Evolutionary conservation across 257 asterid genomes (phyloP).

Genomic region (Solanum etuberosum): DNA sequence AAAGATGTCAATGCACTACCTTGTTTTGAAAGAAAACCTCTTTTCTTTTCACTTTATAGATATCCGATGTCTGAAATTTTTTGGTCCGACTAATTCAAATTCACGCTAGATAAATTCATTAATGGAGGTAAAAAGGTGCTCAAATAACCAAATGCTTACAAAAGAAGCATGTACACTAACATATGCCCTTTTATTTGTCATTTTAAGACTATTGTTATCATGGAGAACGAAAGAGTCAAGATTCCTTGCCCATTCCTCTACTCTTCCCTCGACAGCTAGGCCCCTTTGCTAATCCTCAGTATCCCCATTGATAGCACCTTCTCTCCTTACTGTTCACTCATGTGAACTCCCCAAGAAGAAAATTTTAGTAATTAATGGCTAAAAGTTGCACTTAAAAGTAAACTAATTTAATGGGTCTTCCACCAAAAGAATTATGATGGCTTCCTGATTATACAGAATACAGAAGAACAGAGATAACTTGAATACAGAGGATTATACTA

Average conservation of each 20-base stretch:
- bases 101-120: not conserved
- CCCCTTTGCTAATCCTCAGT: conserved; percentile 18
- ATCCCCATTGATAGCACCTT: conserved; percentile 4
- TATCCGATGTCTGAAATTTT: not conserved
- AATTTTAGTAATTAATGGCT: not conserved
- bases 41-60: not conserved
- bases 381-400: not conserved
- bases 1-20: not conserved
- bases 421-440: not conserved
- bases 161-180: conserved; percentile 12
- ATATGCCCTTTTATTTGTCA: conserved; percentile 3
- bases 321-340: conserved; percentile 21
- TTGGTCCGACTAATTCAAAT: not conserved
- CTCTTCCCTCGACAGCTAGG: conserved; percentile 43
- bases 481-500: not conserved
- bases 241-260: conserved; percentile 50
- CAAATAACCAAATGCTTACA: conserved; percentile 11
- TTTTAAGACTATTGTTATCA: not conserved
- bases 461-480: not conserved
- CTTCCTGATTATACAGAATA: not conserved
- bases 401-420: not conserved
- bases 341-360: conserved; percentile 6
- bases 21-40: not conserved
- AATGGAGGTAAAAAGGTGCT: not conserved
- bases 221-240: conserved; percentile 42